Evolutionary conservation across 805 yeast species (phyloP), one percentile per base, ranked within the genome.

Genomic region (Saccharomycopsis fodiens): DNA sequence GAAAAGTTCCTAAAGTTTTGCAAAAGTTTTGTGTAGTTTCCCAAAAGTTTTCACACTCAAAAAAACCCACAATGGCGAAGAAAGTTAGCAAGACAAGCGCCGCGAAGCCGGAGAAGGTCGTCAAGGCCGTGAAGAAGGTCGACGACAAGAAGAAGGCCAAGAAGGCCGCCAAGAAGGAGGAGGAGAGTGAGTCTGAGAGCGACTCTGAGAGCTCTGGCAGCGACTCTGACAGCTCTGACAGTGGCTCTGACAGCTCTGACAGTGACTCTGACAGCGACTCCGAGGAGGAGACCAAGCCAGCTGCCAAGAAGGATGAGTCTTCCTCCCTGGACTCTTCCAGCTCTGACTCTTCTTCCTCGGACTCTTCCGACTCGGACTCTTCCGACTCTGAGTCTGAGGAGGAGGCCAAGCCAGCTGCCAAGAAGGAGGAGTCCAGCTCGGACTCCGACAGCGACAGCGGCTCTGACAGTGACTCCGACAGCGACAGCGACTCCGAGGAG

Each of bases 231-330:
- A n/a, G n/a, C 39, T 59, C 62, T 20, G 54, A 51, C 23, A 56
- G 60, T 16, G 57, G 52, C 23, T 57, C 67, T 34, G 62, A 57
- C n/a, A n/a, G n/a, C 36, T 59, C 65, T 15, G 59, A 56, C 19
- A 54, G 59, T 19, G 54, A 53, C 29, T 59, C 64, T 8, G 60
- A 54, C 31, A n/a, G 59, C 22, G 53, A 52, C 35, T 57, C 62
- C 31, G 53, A 46, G 17, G 48, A 50, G 35, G 36, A 25, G 22
- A 55, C 22, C 39, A 20, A 35, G 17, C 17, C 4, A n/a, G 34
- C 39, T 29, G 35, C 51, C 10, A 25, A 37, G 25, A 42, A 39
- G 13, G 44, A 51, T 25, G 50, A 46, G 25, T 47, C 46, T 5
- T 46, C 55, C 35, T 49, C 41, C 20, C 53, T 56, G n/a, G 47